Evolutionary conservation across 1,139 yeast species (phyloP).

Genomic region (Blastobotrys raffinosifermentans): DNA sequence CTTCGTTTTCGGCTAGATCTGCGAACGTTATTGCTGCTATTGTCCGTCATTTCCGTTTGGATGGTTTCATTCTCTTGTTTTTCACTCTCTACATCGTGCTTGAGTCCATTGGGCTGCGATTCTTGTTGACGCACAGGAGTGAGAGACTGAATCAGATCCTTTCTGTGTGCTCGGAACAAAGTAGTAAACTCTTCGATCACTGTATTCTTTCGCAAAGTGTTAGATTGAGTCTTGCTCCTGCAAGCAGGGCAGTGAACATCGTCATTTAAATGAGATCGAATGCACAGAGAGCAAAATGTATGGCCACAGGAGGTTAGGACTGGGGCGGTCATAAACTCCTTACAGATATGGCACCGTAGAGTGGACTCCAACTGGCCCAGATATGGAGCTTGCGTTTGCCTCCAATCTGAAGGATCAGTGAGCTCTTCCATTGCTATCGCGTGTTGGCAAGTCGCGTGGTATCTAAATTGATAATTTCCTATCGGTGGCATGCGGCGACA

Average conservation of each 20-base stretch:
- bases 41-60: too few species aligned
- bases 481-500: background rate
- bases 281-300: conserved; percentile 86
- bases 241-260: conserved; percentile 77
- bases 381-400: conserved; percentile 45
- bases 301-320: conserved; percentile 84
- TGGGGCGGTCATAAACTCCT: conserved; percentile 77
- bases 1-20: conserved; percentile 8
- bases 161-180: conserved; percentile 43
- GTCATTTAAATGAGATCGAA: conserved; percentile 59
- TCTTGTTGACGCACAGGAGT: conserved; percentile 1
- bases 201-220: conserved; percentile 60
- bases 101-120: background rate
- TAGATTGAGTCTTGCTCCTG: conserved; percentile 62
- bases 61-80: background rate
- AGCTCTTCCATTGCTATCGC: conserved; percentile 25
- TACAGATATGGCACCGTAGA: conserved; percentile 85
- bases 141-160: conserved; percentile 11
- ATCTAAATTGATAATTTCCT: background rate
- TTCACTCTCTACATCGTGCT: background rate
- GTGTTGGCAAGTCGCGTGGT: conserved; percentile 1
- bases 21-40: conserved; percentile 4
- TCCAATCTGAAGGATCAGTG: conserved; percentile 73
- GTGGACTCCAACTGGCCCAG: conserved; percentile 61
- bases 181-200: conserved; percentile 67